Conservation (phyloP, 805 yeast species). For the Wickerhamiella azyma region DNA sequence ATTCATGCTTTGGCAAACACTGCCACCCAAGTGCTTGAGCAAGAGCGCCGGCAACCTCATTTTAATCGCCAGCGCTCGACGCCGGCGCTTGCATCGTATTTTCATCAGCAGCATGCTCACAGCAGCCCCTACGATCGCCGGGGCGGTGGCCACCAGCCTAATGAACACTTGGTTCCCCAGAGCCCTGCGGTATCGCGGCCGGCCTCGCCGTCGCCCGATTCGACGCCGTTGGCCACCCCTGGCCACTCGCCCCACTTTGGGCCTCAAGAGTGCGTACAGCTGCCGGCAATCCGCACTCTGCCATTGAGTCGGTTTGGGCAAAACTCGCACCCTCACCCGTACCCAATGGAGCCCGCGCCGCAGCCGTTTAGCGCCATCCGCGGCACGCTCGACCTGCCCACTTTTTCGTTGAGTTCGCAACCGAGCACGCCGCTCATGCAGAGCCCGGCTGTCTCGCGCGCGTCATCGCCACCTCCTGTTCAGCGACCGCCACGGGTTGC, state of each 20-base stretch:
- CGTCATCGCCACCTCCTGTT: conserved; percentile 14
- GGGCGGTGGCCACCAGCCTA: conserved; percentile 17
- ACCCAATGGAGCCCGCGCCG: conserved; percentile 11
- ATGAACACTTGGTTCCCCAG: conserved; percentile 31
- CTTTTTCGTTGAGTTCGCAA: not conserved
- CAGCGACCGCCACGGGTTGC: conserved; percentile 10
- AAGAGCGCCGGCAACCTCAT: conserved; percentile 17
- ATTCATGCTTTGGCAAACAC: conserved; percentile 33
- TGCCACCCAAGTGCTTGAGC: conserved; percentile 33
- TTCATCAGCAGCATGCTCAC: conserved; percentile 7
- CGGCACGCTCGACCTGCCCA: conserved; percentile 8
- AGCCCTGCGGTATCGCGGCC: conserved; percentile 29
- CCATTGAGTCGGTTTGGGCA: conserved; percentile 15
- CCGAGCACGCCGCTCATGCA: conserved; percentile 8
- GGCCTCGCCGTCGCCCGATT: conserved; percentile 29
- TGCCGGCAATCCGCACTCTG: conserved; percentile 28
- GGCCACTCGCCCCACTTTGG: conserved; percentile 33
- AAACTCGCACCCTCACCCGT: conserved; percentile 3
- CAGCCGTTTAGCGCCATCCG: conserved; percentile 9
- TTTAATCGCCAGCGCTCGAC: conserved; percentile 8
- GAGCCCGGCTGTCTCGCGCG: conserved; percentile 10
- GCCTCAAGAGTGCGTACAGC: conserved; percentile 27
- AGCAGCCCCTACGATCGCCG: conserved; percentile 9
- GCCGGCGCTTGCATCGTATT: conserved; percentile 9
- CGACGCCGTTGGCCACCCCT: conserved; percentile 34